These are phyloP conservation scores for Carex myosuroides DNA, from an alignment of 176 grass and related monocot genomes.

Conservation along the genomic window DNA sequence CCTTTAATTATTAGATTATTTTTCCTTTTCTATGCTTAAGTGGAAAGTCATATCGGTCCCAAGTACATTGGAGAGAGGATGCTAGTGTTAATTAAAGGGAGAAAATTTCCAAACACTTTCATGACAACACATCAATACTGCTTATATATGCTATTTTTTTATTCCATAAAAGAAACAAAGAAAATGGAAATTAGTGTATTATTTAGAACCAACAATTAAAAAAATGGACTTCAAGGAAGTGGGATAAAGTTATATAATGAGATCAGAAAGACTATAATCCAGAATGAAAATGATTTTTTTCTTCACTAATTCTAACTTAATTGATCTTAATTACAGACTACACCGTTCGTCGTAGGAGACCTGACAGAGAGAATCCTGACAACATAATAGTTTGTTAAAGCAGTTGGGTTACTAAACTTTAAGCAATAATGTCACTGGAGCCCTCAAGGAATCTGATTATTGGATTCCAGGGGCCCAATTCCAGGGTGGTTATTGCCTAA, in stretches of 20 bases:
- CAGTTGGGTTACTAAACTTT: conserved; percentile 1
- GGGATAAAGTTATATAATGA: too few relatives aligned
- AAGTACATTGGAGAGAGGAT: background rate
- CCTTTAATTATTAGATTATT: background rate
- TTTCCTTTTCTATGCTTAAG: background rate
- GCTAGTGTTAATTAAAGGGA: too few relatives aligned
- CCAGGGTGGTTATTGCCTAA: background rate
- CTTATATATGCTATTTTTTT: too few relatives aligned
- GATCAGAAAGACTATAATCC: background rate
- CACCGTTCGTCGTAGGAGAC: background rate
- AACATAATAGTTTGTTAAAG: background rate
- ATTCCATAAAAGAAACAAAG: background rate
- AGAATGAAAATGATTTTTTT: background rate
- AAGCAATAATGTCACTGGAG: background rate
- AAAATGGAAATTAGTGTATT: background rate
- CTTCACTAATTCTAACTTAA: background rate
- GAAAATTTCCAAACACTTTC: background rate
- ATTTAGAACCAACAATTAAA: background rate
- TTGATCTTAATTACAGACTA: background rate
- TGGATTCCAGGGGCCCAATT: conserved; percentile 9
- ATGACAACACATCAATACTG: too few relatives aligned
- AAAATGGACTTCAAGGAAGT: background rate
- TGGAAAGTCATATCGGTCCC: background rate
- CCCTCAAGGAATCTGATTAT: conserved; percentile 18
- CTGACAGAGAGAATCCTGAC: background rate